Evolutionary conservation across 768 basidiomycete genomes (phyloP).

Genomic region (Serendipita sp.): DNA sequence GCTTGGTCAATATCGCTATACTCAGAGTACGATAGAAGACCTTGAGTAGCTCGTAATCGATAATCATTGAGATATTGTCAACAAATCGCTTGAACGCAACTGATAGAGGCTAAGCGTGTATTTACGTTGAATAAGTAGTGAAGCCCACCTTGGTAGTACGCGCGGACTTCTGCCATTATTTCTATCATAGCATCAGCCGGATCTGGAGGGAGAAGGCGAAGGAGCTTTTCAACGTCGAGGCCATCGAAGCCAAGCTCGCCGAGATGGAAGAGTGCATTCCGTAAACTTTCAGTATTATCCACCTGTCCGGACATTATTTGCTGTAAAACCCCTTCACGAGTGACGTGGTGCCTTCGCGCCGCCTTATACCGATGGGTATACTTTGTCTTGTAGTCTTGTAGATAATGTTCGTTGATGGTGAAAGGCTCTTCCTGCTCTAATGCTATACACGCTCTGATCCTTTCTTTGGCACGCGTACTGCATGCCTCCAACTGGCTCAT

Average conservation of each 20-base stretch:
- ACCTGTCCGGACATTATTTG: not conserved
- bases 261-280: not conserved
- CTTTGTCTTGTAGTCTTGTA: constrained; percentile 30
- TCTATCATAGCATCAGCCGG: constrained; percentile 26
- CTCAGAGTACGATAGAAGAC: constrained; percentile 34
- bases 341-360: not conserved
- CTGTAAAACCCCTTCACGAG: not conserved
- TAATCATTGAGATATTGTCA: constrained; percentile 39
- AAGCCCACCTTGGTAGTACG: constrained; percentile 52
- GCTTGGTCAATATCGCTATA: constrained; percentile 27
- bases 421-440: constrained; percentile 31
- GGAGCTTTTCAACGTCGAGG: constrained; percentile 27
- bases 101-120: constrained; percentile 24
- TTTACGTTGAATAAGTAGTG: not conserved
- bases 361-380: constrained; percentile 29
- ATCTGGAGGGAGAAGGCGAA: constrained; percentile 35
- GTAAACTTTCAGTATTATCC: not conserved
- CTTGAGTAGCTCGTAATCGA: constrained; percentile 39
- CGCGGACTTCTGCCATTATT: constrained; percentile 59
- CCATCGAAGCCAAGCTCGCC: constrained; percentile 21
- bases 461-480: constrained; percentile 23
- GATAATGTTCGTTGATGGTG: constrained; percentile 38
- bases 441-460: constrained; percentile 32
- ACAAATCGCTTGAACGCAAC: constrained; percentile 45
- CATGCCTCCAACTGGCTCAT: constrained; percentile 34